Base-by-base conservation (phyloP, 164 flowering plant species). In the grape (Vitis vinifera) region DNA sequence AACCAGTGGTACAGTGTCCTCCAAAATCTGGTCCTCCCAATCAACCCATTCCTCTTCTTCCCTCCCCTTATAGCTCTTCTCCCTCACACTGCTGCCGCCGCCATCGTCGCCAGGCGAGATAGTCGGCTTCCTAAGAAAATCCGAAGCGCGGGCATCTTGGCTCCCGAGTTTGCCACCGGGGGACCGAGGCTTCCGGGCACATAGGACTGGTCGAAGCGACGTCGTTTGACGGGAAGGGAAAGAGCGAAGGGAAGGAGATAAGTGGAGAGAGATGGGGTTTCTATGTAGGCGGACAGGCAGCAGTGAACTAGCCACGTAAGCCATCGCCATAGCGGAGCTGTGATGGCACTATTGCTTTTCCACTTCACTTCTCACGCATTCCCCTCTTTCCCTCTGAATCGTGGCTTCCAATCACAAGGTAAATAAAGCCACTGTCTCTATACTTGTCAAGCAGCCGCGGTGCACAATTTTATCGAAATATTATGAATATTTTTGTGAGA, bases 1-100 rank as follows among this genome's bases (percentile, higher is more conserved):
- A 68, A 91, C 98, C 37, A 95, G 85, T 3, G 99, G 99, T 10
- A 90, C 97, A 9, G 99, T 95, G 57, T 90, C 99, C 77, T 87
- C 89, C 84, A 95, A 83, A 81, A 95, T 95, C 87, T 78, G 81
- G 69, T 94, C 92, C 72, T 94, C 98, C 93, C 95, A 91, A 80
- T 91, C 91, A 30, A 82, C 77, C 88, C 81, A 79, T 29, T 65
- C 68, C 10, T 69, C 71, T 2, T 72, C 74, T 0, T 55, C 68
- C 80, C 23, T 75, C 84, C 48, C 66, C 82, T 15, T 63, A 82
- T 11, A 59, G 59, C 70, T 76, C 66, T 29, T 59, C 60, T 68
- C 63, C 66, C 51, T 52, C 6, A 29, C 55, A 3, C 15, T 60
- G 30, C 15, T 19, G 23, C 15, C 64, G 30, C 65, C 79, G 12